Evolutionary conservation across 1,284 basidiomycete genomes (phyloP).

Genomic region (Pisolithus thermaeus): DNA sequence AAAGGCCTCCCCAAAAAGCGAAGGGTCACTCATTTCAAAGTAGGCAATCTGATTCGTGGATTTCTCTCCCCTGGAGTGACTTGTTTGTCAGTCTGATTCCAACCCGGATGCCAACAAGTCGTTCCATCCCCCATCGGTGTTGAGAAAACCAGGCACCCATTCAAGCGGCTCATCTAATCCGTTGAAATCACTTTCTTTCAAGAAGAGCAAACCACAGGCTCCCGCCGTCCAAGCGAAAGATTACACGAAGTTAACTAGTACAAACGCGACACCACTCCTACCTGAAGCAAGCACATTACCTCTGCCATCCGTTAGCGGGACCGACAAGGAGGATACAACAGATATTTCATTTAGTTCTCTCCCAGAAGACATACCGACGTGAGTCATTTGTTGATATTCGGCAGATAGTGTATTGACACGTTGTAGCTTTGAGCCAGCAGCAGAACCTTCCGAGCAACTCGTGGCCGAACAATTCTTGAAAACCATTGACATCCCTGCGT

Average conservation of each 20-base stretch:
- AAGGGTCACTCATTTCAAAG: slow-evolving; percentile 11
- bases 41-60: slow-evolving; percentile 4
- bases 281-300: slow-evolving; percentile 1
- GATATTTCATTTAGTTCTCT: slow-evolving; percentile 12
- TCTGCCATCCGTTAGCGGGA: slow-evolving; percentile 2
- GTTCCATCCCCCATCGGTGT: background rate
- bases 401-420: slow-evolving; percentile 6
- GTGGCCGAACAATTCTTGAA: slow-evolving; percentile 20
- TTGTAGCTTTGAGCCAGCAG: slow-evolving; percentile 1
- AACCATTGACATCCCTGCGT: slow-evolving; percentile 23
- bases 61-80: background rate
- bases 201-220: slow-evolving; percentile 31
- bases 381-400: background rate
- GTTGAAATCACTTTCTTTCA: slow-evolving; percentile 35
- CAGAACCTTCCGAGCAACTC: slow-evolving; percentile 16
- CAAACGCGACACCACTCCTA: slow-evolving; percentile 3
- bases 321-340: background rate
- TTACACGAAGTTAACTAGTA: background rate
- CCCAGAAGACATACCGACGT: slow-evolving; percentile 8
- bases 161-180: slow-evolving; percentile 19
- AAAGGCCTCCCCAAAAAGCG: slow-evolving; percentile 1
- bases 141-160: slow-evolving; percentile 18
- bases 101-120: slow-evolving; percentile 6
- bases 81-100: slow-evolving; percentile 16
- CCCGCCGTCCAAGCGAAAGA: slow-evolving; percentile 12